These are phyloP conservation scores for Flaveria floridana DNA, from an alignment of 140 eudicot species.

Conservation along the genomic window DNA sequence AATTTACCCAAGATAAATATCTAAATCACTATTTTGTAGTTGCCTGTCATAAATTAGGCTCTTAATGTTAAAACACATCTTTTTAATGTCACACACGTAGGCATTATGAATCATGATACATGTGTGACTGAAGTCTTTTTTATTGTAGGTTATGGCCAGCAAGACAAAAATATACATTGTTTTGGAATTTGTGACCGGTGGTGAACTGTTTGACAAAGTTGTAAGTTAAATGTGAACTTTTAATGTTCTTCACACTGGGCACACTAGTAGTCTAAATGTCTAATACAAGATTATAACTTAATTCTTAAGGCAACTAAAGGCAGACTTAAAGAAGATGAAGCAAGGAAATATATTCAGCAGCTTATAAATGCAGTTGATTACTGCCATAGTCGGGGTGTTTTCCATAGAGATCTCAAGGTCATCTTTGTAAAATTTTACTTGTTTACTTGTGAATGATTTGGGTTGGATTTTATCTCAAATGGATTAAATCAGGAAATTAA, in stretches of 20 bases:
- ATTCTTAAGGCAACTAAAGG: conserved; percentile 69
- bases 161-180: conserved; percentile 88
- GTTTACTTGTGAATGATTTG: neutral
- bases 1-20: neutral
- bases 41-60: conserved; percentile 16
- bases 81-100: neutral
- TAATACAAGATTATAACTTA: conserved; percentile 8
- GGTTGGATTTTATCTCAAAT: neutral
- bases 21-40: neutral
- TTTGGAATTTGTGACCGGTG: conserved; percentile 86
- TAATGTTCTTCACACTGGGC: neutral
- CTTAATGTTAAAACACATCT: neutral
- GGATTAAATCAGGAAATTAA: neutral
- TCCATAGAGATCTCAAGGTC: conserved; percentile 94
- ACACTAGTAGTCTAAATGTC: neutral
- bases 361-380: conserved; percentile 85
- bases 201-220: conserved; percentile 92
- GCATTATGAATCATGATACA: neutral
- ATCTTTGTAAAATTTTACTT: conserved; percentile 3
- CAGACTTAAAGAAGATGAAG: conserved; percentile 94
- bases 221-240: conserved; percentile 46
- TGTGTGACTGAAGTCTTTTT: conserved; percentile 22
- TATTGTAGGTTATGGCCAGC: conserved; percentile 89
- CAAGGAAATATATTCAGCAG: conserved; percentile 88
- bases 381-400: conserved; percentile 95